These are phyloP conservation scores for Polygonum maritimum DNA, from an alignment of 148 eudicot genomes.

Conservation along the genomic window DNA sequence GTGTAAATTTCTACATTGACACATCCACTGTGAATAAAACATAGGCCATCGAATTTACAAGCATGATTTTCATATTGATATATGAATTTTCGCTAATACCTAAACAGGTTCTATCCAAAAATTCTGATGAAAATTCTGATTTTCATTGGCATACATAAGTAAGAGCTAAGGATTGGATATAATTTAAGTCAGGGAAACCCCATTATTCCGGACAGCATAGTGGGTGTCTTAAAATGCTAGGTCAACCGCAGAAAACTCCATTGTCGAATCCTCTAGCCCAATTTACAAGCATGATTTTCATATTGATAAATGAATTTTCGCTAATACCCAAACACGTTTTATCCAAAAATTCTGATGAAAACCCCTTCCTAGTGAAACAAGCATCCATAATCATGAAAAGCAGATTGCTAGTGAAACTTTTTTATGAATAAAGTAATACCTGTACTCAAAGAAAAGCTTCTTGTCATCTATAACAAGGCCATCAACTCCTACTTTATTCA, in stretches of 20 bases:
- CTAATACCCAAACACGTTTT: background rate
- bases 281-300: background rate
- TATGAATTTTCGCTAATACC: background rate
- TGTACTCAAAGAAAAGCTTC: constrained; percentile 86
- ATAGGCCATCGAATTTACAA: background rate
- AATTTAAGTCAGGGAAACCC: background rate
- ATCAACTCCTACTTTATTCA: constrained; percentile 81
- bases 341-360: background rate
- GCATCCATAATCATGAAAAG: background rate
- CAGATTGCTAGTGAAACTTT: background rate
- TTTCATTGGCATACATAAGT: background rate
- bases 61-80: background rate
- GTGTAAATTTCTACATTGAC: background rate
- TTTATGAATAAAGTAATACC: constrained; percentile 27
- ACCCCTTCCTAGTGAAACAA: background rate
- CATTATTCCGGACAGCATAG: background rate
- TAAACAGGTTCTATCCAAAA: background rate
- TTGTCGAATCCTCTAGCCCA: background rate
- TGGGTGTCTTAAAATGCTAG: background rate
- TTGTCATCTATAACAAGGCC: constrained; percentile 85
- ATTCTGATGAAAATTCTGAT: background rate
- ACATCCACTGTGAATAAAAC: background rate
- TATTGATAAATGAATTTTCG: background rate
- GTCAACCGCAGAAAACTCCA: background rate
- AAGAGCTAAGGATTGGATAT: background rate